phyloP scores from a whole-genome alignment of 371 early-diverging fungal species.

The Amoeboaphelidium occidentale region DNA sequence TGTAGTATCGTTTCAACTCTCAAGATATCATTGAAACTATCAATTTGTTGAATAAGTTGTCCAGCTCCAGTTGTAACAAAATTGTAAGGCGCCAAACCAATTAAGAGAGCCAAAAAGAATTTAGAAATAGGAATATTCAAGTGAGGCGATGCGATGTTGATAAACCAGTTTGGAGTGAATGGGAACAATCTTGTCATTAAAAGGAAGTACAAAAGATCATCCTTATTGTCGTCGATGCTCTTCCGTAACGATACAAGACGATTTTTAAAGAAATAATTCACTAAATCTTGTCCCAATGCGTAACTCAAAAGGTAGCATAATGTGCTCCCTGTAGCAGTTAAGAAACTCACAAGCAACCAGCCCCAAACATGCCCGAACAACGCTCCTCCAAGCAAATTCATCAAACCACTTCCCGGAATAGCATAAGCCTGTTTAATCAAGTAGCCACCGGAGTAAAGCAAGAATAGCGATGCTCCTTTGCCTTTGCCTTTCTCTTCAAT shows the following conservation, averaged over 20 bases:
- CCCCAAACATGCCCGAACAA: conserved; percentile 9
- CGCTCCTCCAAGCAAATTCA: conserved; percentile 11
- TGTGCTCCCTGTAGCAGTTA: conserved; percentile 10
- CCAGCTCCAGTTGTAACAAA: conserved; percentile 1
- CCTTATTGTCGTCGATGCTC: too few relatives aligned
- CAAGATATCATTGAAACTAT: background rate
- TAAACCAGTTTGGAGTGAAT: conserved; percentile 10
- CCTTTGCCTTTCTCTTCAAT: too few relatives aligned
- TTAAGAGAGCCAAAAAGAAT: conserved; percentile 6
- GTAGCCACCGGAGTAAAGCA: background rate
- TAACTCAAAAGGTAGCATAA: conserved; percentile 8
- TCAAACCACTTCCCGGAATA: background rate
- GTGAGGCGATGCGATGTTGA: conserved; percentile 10
- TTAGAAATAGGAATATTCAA: conserved; percentile 8
- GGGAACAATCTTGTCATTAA: conserved; percentile 10
- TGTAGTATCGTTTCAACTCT: background rate
- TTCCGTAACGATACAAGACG: conserved; percentile 3
- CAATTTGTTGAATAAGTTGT: background rate
- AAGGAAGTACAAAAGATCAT: conserved; percentile 7
- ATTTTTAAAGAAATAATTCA: conserved; percentile 4
- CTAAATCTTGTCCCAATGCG: conserved; percentile 2
- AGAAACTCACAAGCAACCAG: conserved; percentile 3
- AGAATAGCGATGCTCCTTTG: too few relatives aligned
- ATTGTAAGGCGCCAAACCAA: conserved; percentile 12
- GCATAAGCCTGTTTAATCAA: background rate